Conservation (phyloP, 2,329 filamentous ascomycete genomes). For the Fusarium sp. region DNA sequence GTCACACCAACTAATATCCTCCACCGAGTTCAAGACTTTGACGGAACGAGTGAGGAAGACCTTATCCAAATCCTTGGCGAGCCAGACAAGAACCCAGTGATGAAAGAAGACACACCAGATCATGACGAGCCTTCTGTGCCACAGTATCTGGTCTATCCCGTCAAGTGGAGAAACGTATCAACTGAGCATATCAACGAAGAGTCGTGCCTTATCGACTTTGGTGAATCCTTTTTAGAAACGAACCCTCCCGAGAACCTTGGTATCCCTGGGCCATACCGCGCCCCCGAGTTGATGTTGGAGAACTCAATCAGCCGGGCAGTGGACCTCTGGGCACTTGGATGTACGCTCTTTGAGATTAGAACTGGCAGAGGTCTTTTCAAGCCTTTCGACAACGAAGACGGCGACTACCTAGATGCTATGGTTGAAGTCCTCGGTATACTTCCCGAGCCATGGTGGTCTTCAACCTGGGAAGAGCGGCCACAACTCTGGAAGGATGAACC, state of each 20-base stretch:
- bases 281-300: constrained; percentile 45
- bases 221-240: constrained; percentile 14
- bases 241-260: constrained; percentile 30
- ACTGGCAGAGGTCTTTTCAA: constrained; percentile 45
- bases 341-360: constrained; percentile 48
- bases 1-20: constrained; percentile 40
- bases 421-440: constrained; percentile 43
- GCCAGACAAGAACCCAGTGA: constrained; percentile 14
- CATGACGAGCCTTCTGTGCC: constrained; percentile 27
- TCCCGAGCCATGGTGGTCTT: constrained; percentile 48
- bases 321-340: constrained; percentile 48
- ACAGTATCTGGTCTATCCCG: constrained; percentile 41
- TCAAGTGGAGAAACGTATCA: constrained; percentile 26
- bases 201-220: constrained; percentile 28
- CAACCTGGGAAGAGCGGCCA: constrained; percentile 39
- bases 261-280: constrained; percentile 41
- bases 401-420: constrained; percentile 41
- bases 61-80: constrained; percentile 26
- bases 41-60: constrained; percentile 36
- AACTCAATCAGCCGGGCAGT: constrained; percentile 24
- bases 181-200: neutral
- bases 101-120: neutral
- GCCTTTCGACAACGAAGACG: constrained; percentile 39
- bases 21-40: constrained; percentile 27
- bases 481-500: constrained; percentile 38